Evolutionary conservation across 2,329 filamentous ascomycete genomes (phyloP), one percentile per base, ranked within the genome.

Genomic region (Aspergillus neotritici): DNA sequence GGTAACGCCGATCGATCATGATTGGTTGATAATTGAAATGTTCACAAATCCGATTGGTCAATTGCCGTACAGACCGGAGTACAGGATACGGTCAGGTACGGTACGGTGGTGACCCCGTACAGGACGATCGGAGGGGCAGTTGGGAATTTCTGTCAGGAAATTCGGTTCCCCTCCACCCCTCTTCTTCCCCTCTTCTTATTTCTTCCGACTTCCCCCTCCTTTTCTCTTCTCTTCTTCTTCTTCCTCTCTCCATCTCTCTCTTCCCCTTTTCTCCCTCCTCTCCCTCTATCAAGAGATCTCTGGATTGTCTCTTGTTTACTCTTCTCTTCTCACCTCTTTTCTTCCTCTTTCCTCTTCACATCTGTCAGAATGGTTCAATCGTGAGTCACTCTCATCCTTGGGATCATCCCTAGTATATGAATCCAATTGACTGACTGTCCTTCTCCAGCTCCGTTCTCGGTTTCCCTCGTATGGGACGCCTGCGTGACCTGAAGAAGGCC

Each of bases 401-500:
- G 31, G 32, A 30, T 16, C 38, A 31, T 39, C 29, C 31, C 21
- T 33, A 34, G 12, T 6, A 35, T 15, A n/a, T n/a, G n/a, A 25
- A 31, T 40, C 34, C 16, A 41, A 14, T 40, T 47, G 34, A 50
- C 47, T 48, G 40, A n/a, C 13, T 13, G 8, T 13, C 25, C 12
- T 15, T 41, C 38, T 16, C 31, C 48, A 76, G 72, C 57, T 79
- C 93, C 60, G 80, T 98, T 72, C 85, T 98, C 72, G 93, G 93
- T 76, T 98, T 98, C 82, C 93, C 93, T 72, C 91, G 93, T 69
- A 96, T 97, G 87, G 93, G 93, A 75, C 86, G 81, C 65, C 87
- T 94, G 76, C 89, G 93, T 83, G 93, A 98, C 80, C 83, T 98
- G 71, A 98, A 98, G 86, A 98, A 98, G 84, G 93, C 93, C 67